Evolutionary conservation across 257 asterid species (phyloP).

Genomic region (Nyctanthes arbortristis): DNA sequence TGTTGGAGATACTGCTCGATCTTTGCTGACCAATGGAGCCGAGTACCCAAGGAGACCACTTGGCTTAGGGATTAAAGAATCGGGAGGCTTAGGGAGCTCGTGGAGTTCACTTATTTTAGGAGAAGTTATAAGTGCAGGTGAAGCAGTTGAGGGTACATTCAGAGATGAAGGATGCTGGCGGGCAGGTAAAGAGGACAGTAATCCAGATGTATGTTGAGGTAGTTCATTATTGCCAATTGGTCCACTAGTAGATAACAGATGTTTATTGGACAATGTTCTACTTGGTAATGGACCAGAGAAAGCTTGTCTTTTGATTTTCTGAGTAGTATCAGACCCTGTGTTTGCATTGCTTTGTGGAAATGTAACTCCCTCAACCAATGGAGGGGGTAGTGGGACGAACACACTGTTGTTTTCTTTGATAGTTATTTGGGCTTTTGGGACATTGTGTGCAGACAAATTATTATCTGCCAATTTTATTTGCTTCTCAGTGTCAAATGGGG

Average conservation of each 20-base stretch:
- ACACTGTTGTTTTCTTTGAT: constrained; percentile 53
- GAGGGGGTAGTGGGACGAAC: constrained; percentile 75
- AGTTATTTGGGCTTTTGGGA: constrained; percentile 42
- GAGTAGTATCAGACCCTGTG: constrained; percentile 45
- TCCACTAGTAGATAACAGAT: constrained; percentile 50
- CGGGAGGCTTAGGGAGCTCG: constrained; percentile 99
- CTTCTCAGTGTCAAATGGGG: constrained; percentile 72
- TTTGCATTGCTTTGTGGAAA: constrained; percentile 47
- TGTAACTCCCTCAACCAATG: constrained; percentile 54
- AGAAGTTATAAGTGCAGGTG: constrained; percentile 70
- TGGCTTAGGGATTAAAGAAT: constrained; percentile 52
- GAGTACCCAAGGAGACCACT: constrained; percentile 66
- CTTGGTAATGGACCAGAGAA: constrained; percentile 87
- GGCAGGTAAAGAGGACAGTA: constrained; percentile 42
- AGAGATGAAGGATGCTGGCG: constrained; percentile 46
- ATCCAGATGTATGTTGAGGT: constrained; percentile 51
- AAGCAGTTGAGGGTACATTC: constrained; percentile 50
- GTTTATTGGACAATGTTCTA: constrained; percentile 66
- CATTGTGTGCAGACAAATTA: constrained; percentile 33
- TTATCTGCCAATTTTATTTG: constrained; percentile 47
- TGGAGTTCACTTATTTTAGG: constrained; percentile 91
- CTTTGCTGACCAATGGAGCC: constrained; percentile 65
- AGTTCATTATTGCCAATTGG: constrained; percentile 53
- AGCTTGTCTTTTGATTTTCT: constrained; percentile 56
- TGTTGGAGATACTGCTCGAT: constrained; percentile 66